Evolutionary conservation across 1,284 basidiomycete genomes (phyloP), one percentile per base, ranked within the genome.

Genomic region (Sporisorium exsertum): DNA sequence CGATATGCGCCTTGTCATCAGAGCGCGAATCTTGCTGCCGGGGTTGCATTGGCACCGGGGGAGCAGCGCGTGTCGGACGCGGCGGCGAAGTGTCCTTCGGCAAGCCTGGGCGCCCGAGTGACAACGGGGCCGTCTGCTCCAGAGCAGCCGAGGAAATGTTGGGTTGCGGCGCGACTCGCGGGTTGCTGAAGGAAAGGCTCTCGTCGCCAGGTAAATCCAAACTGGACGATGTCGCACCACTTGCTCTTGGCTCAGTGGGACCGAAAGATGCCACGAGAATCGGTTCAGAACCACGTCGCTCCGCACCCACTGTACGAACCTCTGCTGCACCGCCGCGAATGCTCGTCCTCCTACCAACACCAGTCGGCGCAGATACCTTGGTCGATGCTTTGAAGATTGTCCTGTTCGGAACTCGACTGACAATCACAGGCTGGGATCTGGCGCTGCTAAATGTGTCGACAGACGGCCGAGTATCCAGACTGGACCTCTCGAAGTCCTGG

Each of bases 351-450:
- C 66, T 58, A 1, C 37, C 65, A 18, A 67, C 13, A 0, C 40
- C 46, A 15, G 18, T 33, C 2, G 60, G 12, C 4, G 22, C 42
- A 10, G 56, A 32, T 5, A 42, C 58, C 51, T 58, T 72, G 16
- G 57, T 66, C 0, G 68, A 33, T 0, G 72, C 75, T 16, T 70
- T 68, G n/a, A 77, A 77, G 22, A 77, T 42, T 2, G 75, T 77
- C 59, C 52, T 70, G 8, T 54, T 61, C 24, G 53, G 33, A 18
- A 13, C 20, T 9, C 54, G 47, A 35, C n/a, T 46, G 5, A 13
- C 46, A 2, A 45, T 27, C 18, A 27, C 16, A 1, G 42, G 18
- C 22, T 33, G 52, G 9, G 32, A 49, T 24, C 24, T 20, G 1
- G 18, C 56, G n/a, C 51, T 55, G 50, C 29, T 40, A 5, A 24